Percentiles rank a stretch among this genome's conserved stretches.
These are phyloP conservation scores for Monilinia fructicola DNA, from an alignment of 2,329 filamentous ascomycete genomes.

Conservation along the genomic window DNA sequence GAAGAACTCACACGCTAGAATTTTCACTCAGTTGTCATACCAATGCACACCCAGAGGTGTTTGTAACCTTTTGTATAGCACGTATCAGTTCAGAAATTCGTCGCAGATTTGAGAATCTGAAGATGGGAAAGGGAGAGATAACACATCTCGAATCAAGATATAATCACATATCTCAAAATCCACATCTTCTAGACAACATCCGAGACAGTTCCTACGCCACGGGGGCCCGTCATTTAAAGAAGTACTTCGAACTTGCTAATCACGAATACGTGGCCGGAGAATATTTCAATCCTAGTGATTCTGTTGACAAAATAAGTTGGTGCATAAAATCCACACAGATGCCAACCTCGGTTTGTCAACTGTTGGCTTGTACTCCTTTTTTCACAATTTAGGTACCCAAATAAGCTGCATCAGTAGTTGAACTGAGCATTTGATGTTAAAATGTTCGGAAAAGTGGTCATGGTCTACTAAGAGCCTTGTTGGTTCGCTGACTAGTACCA, in stretches of 20 bases:
- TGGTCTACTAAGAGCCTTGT: neutral
- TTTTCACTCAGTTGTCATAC: constrained; percentile 45
- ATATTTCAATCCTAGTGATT: too few species aligned
- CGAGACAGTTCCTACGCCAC: too few species aligned
- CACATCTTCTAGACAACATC: too few species aligned
- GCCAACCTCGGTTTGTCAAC: neutral
- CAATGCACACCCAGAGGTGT: constrained; percentile 46
- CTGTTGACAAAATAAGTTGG: neutral
- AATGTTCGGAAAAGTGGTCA: neutral
- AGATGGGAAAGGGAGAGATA: neutral
- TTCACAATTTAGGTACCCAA: too few species aligned
- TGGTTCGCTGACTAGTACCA: neutral
- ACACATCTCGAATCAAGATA: neutral
- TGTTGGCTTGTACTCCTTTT: neutral
- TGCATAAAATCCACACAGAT: neutral
- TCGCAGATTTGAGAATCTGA: neutral
- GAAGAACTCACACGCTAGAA: constrained; percentile 41
- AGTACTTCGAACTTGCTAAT: too few species aligned
- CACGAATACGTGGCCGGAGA: too few species aligned
- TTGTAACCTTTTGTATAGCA: constrained; percentile 35
- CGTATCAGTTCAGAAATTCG: neutral
- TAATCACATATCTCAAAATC: too few species aligned
- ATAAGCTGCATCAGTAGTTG: too few species aligned
- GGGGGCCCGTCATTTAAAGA: too few species aligned
- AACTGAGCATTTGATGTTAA: too few species aligned